Conservation (phyloP, 768 basidiomycete species). For the Collybiopsis confluens region DNA sequence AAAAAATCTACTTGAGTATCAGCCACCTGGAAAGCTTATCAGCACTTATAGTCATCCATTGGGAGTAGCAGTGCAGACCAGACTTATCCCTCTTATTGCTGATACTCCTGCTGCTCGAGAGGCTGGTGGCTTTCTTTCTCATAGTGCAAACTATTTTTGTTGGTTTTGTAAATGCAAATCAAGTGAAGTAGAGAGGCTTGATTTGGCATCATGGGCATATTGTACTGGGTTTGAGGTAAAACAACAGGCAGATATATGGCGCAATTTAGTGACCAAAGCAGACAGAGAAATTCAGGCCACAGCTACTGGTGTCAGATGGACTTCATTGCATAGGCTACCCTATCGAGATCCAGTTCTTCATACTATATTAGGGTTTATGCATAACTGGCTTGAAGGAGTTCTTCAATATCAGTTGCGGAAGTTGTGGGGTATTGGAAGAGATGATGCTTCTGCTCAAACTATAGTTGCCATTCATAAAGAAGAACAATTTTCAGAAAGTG, state of each 20-base stretch:
- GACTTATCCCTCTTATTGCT: constrained; percentile 19
- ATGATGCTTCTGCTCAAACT: neutral
- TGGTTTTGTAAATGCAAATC: constrained; percentile 14
- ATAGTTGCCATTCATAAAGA: neutral
- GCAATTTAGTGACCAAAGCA: neutral
- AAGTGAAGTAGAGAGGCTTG: neutral
- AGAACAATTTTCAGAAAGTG: neutral
- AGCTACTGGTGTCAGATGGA: constrained; percentile 15
- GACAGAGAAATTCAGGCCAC: neutral
- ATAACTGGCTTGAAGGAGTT: constrained; percentile 17
- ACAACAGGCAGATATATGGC: constrained; percentile 7
- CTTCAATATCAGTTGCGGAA: constrained; percentile 13
- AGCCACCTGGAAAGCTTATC: constrained; percentile 10
- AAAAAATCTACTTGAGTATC: constrained; percentile 10
- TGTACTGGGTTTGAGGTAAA: constrained; percentile 4
- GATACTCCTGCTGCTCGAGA: constrained; percentile 21
- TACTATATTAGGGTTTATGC: constrained; percentile 17
- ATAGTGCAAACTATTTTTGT: constrained; percentile 17
- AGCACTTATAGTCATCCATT: constrained; percentile 11
- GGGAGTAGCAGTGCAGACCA: constrained; percentile 12
- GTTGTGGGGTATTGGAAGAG: constrained; percentile 15
- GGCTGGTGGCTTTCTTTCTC: constrained; percentile 16
- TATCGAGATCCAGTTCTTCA: constrained; percentile 15
- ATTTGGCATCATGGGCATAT: neutral
- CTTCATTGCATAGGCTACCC: constrained; percentile 14